These are phyloP conservation scores for Helotiales sp. DNA, from an alignment of 2,329 filamentous ascomycete genomes.

Conservation along the genomic window DNA sequence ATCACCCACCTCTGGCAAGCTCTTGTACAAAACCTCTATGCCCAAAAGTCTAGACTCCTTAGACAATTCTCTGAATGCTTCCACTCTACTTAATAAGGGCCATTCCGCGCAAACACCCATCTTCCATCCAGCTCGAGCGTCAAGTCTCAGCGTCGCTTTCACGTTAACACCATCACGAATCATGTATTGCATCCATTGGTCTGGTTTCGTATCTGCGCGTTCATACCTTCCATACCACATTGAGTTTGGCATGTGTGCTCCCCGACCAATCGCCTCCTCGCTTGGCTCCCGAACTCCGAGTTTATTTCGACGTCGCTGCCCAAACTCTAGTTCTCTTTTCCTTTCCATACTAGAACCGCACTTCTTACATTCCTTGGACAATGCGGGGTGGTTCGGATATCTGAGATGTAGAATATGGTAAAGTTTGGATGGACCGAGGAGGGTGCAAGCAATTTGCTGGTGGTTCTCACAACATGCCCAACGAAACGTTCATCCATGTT, in stretches of 20 bases:
- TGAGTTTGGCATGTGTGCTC: background rate
- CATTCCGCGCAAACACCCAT: too few relatives aligned
- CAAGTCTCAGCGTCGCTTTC: too few relatives aligned
- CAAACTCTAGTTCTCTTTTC: background rate
- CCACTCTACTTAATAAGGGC: too few relatives aligned
- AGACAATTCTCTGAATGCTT: too few relatives aligned
- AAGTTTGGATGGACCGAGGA: background rate
- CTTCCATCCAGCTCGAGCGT: too few relatives aligned
- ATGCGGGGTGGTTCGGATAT: background rate
- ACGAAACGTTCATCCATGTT: background rate
- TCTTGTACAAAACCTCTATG: too few relatives aligned
- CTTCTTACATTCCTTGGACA: background rate
- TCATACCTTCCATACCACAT: background rate
- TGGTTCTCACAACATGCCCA: background rate
- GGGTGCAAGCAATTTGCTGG: background rate
- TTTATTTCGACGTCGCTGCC: constrained; percentile 3
- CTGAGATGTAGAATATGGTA: background rate
- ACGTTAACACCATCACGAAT: background rate
- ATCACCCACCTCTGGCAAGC: too few relatives aligned
- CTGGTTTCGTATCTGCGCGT: background rate
- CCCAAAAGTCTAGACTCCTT: too few relatives aligned
- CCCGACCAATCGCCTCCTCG: background rate
- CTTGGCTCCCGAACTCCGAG: background rate
- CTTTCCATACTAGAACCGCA: background rate
- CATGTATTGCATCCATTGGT: background rate